Base-by-base conservation (phyloP, 2,329 filamentous ascomycete genomes). In the Hypoxylon sp. region DNA sequence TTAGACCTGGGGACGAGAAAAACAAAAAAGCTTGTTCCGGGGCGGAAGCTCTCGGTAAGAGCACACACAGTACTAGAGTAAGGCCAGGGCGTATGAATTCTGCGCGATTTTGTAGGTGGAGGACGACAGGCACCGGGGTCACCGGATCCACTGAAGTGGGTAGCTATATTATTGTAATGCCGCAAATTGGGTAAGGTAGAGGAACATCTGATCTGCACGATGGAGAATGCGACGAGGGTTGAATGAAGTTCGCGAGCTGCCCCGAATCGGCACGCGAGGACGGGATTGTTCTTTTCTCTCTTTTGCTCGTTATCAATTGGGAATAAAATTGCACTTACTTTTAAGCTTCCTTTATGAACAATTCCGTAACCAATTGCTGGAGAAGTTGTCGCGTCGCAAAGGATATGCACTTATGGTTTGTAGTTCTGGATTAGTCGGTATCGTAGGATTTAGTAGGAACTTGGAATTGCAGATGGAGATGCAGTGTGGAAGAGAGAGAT, bases 31-130 rank as follows among this genome's bases (percentile, higher is more conserved):
- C 58, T 62, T 64, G 62, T 62, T 59, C 57, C 57, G 55, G 60
- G 63, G 61, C 60, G 64, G 61, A 23, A 51, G 51, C 62, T 55
- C 51, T 60, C 55, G 58, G 58, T 60, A 59, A 55, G 49, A 45
- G 41, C 57, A 48, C 50, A 59, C n/a, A n/a, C n/a, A n/a, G n/a
- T n/a, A n/a, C n/a, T n/a, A 42, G 19, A 20, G 13, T 19, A 17
- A 40, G 55, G 51, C 47, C 45, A 52, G 51, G 55, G 43, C 47
- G 29, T 42, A 44, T 44, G 52, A 45, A 47, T 62, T 59, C 63
- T 67, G 65, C 65, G 65, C 64, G 65, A 68, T 68, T 68, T 67
- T 66, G 65, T 62, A 60, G 56, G 55, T 50, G 52, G 40, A 59
- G 42, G 48, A 51, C 42, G 37, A 46, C 56, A 59, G 53, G 52